These are phyloP conservation scores for Plasmodium cynomolgi DNA, from an alignment of 169 alveolate species.

Conservation along the genomic window DNA sequence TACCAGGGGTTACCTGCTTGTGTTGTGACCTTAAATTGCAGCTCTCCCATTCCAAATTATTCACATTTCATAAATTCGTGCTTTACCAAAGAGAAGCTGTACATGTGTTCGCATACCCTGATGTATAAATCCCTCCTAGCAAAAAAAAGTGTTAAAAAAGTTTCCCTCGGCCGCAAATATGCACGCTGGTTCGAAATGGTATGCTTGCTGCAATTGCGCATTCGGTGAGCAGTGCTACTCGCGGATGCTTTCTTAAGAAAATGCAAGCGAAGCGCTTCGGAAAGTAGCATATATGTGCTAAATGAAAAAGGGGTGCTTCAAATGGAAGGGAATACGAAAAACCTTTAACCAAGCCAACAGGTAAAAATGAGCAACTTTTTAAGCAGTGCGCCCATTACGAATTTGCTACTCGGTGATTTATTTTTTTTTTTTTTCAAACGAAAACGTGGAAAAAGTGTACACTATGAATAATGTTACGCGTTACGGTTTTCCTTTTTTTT, in stretches of 20 bases:
- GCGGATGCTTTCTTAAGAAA: background rate
- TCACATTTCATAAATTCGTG: background rate
- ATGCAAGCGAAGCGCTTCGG: background rate
- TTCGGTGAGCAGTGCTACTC: background rate
- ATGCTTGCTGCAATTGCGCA: background rate
- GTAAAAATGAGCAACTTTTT: background rate
- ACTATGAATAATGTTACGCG: background rate
- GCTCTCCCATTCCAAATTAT: background rate
- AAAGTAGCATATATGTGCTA: background rate
- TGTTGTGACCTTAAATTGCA: background rate
- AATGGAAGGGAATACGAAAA: background rate
- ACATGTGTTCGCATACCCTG: background rate
- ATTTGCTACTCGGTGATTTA: background rate
- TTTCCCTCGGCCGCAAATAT: background rate
- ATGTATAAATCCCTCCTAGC: background rate
- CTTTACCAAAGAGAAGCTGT: background rate
- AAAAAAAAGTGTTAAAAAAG: background rate
- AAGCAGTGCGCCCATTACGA: background rate
- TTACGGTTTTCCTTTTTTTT: background rate
- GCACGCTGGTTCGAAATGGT: background rate
- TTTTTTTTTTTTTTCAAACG: background rate
- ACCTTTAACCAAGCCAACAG: background rate
- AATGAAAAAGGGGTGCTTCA: background rate
- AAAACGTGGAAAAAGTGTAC: background rate
- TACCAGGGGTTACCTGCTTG: background rate